Conservation (phyloP, 169 alveolate genomes). For the Babesia sp. region DNA sequence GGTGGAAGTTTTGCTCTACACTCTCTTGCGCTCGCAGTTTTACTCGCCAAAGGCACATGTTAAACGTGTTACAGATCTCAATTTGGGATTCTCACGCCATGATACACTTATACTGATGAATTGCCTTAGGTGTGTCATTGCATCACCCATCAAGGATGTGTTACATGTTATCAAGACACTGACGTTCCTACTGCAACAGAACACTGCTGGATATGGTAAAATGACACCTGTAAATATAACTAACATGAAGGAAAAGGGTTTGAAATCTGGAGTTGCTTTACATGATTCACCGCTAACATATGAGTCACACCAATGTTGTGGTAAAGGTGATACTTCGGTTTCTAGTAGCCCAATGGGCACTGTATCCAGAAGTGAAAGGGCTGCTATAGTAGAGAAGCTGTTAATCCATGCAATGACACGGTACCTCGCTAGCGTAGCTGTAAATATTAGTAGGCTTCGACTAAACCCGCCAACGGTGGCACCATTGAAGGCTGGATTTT, state of each 20-base stretch:
- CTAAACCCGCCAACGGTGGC: background rate
- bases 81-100: background rate
- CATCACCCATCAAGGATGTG: slow-evolving; percentile 24
- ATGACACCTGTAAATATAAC: too few species aligned
- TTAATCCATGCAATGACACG: slow-evolving; percentile 28
- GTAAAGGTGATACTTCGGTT: background rate
- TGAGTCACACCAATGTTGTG: background rate
- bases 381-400: slow-evolving; percentile 14
- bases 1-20: slow-evolving; percentile 13
- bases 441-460: background rate
- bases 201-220: background rate
- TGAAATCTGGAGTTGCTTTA: too few species aligned
- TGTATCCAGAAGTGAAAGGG: background rate
- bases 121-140: background rate
- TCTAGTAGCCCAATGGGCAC: background rate
- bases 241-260: too few species aligned
- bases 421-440: slow-evolving; percentile 27
- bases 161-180: slow-evolving; percentile 4
- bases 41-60: background rate
- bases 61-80: too few species aligned
- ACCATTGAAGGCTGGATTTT: background rate
- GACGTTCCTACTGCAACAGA: background rate
- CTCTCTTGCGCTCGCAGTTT: background rate
- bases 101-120: background rate
- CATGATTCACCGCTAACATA: background rate